Percentiles rank a stretch among this genome's conserved stretches.
phyloP scores from a whole-genome alignment of 2,329 filamentous ascomycete species.

The Phyllosticta capitalensis region DNA sequence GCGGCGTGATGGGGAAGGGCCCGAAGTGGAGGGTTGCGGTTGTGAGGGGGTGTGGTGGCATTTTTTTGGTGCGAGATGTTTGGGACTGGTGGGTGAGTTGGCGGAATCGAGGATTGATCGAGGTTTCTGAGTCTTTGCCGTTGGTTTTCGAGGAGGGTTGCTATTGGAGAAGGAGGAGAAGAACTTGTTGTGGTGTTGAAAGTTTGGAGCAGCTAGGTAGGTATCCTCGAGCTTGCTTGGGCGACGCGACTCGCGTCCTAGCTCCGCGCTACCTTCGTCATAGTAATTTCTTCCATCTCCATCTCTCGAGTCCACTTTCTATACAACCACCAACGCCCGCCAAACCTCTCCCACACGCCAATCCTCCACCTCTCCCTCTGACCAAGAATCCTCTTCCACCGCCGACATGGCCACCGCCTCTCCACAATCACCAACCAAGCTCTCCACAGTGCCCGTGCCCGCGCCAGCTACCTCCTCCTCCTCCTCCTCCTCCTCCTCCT shows the following conservation, averaged over 20 bases:
- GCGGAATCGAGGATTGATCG: no score
- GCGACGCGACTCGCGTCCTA: background rate
- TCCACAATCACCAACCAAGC: conserved; percentile 16
- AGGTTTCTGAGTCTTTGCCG: background rate
- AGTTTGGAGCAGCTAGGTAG: background rate
- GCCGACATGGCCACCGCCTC: conserved; percentile 12
- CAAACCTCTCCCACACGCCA: background rate
- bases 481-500: conserved; percentile 10
- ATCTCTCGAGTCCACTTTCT: background rate
- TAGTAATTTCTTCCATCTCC: background rate
- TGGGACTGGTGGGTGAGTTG: no score
- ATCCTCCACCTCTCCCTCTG: background rate
- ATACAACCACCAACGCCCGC: background rate
- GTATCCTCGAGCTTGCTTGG: background rate
- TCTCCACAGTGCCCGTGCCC: no score
- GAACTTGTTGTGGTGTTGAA: background rate
- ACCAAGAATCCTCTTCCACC: background rate
- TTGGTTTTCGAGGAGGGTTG: background rate
- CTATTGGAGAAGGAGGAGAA: background rate
- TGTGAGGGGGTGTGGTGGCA: conserved; percentile 7
- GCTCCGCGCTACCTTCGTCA: background rate
- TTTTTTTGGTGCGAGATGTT: conserved; percentile 1
- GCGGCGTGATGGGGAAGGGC: conserved; percentile 63
- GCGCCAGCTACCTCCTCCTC: conserved; percentile 26
- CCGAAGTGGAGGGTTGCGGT: conserved; percentile 56